These are phyloP conservation scores for Balansia obtecta DNA, from an alignment of 2,329 filamentous ascomycete species.

Conservation along the genomic window DNA sequence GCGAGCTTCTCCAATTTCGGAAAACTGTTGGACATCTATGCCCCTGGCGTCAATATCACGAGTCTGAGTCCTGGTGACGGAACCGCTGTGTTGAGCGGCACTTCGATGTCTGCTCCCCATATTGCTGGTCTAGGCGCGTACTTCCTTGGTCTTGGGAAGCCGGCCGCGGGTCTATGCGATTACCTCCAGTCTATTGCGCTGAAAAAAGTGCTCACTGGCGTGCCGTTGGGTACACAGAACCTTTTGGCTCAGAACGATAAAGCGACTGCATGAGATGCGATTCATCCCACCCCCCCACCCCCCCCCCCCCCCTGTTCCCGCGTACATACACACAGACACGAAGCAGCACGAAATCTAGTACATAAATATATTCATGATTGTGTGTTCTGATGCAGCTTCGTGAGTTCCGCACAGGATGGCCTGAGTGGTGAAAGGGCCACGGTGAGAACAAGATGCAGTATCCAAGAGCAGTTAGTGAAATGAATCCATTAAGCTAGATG, in stretches of 20 bases:
- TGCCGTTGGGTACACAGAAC: neutral
- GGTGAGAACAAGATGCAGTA: no score
- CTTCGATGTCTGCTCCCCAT: neutral
- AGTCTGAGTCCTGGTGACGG: conserved; percentile 31
- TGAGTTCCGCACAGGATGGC: no score
- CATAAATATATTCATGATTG: no score
- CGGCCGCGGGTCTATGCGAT: neutral
- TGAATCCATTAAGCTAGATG: no score
- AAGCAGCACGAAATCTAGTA: no score
- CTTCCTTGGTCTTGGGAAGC: neutral
- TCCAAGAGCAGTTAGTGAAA: no score
- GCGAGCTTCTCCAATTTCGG: conserved; percentile 34
- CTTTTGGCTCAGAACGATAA: neutral
- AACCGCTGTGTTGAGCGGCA: conserved; percentile 8
- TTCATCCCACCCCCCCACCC: no score
- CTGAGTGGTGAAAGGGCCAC: no score
- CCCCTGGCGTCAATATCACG: conserved; percentile 29
- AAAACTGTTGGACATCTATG: conserved; percentile 30
- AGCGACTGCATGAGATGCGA: neutral
- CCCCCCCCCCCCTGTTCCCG: no score
- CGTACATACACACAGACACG: no score
- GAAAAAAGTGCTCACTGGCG: neutral
- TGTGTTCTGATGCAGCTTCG: no score
- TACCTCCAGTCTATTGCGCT: neutral
- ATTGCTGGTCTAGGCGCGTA: neutral